Evolutionary conservation across 2,329 filamentous ascomycete genomes (phyloP), one percentile per base, ranked within the genome.

Genomic region (Diaporthe caulivora): DNA sequence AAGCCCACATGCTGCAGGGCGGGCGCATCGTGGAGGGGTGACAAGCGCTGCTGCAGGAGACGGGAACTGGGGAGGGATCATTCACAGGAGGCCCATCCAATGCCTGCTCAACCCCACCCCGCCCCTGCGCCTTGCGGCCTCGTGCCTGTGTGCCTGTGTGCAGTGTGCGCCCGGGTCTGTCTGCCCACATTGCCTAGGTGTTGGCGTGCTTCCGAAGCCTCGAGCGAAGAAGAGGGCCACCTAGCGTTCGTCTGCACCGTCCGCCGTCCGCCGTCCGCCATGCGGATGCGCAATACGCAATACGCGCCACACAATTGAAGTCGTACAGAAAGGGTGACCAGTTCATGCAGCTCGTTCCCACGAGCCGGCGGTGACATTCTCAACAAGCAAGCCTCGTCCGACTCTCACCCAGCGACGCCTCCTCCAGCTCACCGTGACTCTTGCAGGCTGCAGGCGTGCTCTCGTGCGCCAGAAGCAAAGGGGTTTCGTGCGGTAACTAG

Each of bases 31-130:
- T 31, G 73, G 73, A 73, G 67, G 71, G 71, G 67, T 72, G 70
- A 55, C 71, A 60, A 67, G 71, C 73, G 71, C 71, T 72, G 71
- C 73, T 75, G 73, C 73, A 75, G 65, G 71, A 73, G 65, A 62
- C 73, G 64, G 70, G 70, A 70, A 65, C 62, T 70, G 70, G 51
- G 37, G 62, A 31, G 17, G 53, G 42, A 58, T 65, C 62, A 47
- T 44, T 49, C 62, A 37, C 40, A 47, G 8, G 42, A 69, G 71
- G 54, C 49, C 72, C 72, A 57, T 70, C 55, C 37, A 71, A 57
- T 55, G 47, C 73, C 73, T 65, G 42, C 40, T 58, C 53, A 37
- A 60, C 68, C 47, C 42, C 54, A 62, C 62, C 62, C 62, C n/a
- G 62, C 62, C 62, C n/a, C 13, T 65, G 60, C 42, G 42, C 42